phyloP scores from a whole-genome alignment of 2,329 filamentous ascomycete genomes.

The Keithomyces neogunnii region DNA sequence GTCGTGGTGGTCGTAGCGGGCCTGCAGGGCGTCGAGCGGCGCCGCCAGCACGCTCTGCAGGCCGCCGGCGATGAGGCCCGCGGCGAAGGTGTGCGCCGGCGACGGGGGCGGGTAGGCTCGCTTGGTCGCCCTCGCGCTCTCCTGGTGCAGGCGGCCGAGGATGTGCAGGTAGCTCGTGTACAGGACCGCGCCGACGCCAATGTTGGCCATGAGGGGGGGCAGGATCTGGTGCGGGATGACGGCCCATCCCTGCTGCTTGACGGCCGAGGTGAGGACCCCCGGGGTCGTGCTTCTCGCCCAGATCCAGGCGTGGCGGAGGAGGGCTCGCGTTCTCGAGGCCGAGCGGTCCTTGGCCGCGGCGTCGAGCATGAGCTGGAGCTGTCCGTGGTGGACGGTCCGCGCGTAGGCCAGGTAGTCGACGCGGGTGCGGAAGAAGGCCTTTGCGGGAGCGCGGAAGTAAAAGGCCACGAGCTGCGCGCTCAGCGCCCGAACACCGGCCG shows the following conservation, averaged over 20 bases:
- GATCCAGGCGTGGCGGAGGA: constrained; percentile 33
- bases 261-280: constrained; percentile 58
- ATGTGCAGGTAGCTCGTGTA: constrained; percentile 71
- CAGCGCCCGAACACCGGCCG: constrained; percentile 74
- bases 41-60: constrained; percentile 66
- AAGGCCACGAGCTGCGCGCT: constrained; percentile 80
- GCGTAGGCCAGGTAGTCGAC: constrained; percentile 71
- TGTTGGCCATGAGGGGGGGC: constrained; percentile 66
- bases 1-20: constrained; percentile 56
- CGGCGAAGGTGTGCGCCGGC: constrained; percentile 55
- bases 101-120: constrained; percentile 63
- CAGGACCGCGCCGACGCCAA: constrained; percentile 63
- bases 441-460: constrained; percentile 85
- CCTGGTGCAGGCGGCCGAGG: constrained; percentile 56
- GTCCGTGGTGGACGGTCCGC: constrained; percentile 41
- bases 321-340: constrained; percentile 22
- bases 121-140: constrained; percentile 46
- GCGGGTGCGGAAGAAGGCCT: constrained; percentile 83
- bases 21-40: constrained; percentile 67
- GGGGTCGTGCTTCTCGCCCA: constrained; percentile 58
- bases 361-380: constrained; percentile 27
- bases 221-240: constrained; percentile 71
- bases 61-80: constrained; percentile 60
- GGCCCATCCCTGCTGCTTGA: constrained; percentile 62
- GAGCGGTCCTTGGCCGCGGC: constrained; percentile 26